Percentiles rank a stretch among this genome's conserved stretches.
Conservation (phyloP, 176 grass and related monocot genomes). For the Metroxylon sagu region DNA sequence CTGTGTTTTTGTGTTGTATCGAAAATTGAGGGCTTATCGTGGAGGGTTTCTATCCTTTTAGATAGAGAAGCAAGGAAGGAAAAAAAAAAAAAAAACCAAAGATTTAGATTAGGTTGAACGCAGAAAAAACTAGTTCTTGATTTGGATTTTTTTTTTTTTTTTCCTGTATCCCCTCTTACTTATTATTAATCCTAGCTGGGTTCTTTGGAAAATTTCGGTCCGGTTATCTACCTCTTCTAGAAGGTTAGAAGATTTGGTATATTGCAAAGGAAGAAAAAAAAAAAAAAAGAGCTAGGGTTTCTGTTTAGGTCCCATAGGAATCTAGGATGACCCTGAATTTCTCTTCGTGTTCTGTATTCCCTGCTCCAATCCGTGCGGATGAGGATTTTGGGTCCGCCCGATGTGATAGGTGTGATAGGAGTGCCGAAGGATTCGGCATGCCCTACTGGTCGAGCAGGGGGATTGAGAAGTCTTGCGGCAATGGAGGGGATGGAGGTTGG, state of each 20-base stretch:
- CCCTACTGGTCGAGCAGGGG: slow-evolving; percentile 1
- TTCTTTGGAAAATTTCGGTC: too few species aligned
- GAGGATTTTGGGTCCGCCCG: slow-evolving; percentile 26
- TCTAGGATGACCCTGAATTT: slow-evolving; percentile 42
- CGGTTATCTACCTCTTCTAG: too few species aligned
- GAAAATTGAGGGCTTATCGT: slow-evolving; percentile 74
- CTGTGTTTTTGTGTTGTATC: slow-evolving; percentile 63
- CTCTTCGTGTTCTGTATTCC: slow-evolving; percentile 32
- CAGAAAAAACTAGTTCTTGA: background rate
- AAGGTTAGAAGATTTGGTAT: too few species aligned
- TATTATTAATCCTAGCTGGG: too few species aligned
- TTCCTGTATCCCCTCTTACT: too few species aligned
- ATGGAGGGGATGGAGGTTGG: slow-evolving; percentile 26
- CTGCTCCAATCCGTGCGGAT: slow-evolving; percentile 5
- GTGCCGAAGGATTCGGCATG: background rate
- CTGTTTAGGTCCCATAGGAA: slow-evolving; percentile 8
- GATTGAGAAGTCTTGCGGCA: slow-evolving; percentile 1
- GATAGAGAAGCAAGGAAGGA: too few species aligned
- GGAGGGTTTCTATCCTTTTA: slow-evolving; percentile 18
- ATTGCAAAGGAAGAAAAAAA: background rate
- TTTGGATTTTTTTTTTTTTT: too few species aligned
- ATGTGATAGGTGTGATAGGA: slow-evolving; percentile 21
- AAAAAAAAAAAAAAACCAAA: too few species aligned
- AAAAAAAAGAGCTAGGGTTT: background rate
- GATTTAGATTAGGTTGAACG: slow-evolving; percentile 4